These are phyloP conservation scores for Entomortierella parvispora DNA, from an alignment of 192 early-diverging fungal genomes.

Conservation along the genomic window DNA sequence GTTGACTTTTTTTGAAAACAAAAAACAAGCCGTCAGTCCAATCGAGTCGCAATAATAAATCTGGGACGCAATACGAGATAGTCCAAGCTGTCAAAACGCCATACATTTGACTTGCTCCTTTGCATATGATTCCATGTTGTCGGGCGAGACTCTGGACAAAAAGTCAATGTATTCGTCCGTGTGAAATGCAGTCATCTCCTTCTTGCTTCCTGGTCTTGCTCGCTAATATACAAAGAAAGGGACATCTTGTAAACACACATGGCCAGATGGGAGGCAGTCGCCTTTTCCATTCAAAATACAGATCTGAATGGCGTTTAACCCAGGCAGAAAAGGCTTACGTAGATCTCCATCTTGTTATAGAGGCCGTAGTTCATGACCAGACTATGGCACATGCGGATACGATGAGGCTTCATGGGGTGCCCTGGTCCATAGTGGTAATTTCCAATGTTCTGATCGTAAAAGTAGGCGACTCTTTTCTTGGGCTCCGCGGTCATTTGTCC, in stretches of 20 bases:
- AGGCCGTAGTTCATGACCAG: conserved; percentile 93
- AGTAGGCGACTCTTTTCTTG: conserved; percentile 69
- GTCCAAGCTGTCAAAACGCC: conserved; percentile 3
- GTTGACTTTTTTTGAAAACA: conserved; percentile 62
- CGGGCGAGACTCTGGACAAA: conserved; percentile 79
- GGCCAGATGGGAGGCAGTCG: not conserved
- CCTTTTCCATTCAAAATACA: too few relatives aligned
- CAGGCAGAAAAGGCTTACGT: conserved; percentile 51
- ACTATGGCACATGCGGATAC: conserved; percentile 94
- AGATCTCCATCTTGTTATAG: conserved; percentile 89
- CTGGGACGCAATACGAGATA: not conserved
- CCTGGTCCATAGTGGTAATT: conserved; percentile 84
- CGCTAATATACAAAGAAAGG: conserved; percentile 52
- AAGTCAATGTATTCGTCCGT: conserved; percentile 94
- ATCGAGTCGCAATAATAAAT: not conserved
- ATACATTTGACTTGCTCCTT: conserved; percentile 70
- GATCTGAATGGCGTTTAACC: not conserved
- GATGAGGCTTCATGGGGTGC: conserved; percentile 98
- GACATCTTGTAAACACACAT: not conserved
- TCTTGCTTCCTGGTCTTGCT: conserved; percentile 84
- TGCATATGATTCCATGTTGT: conserved; percentile 73
- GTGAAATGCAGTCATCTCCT: conserved; percentile 94
- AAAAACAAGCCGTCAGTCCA: not conserved
- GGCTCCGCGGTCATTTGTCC: conserved; percentile 56
- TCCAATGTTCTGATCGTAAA: conserved; percentile 69